Percentiles rank a stretch among this genome's conserved stretches.
Evolutionary conservation across 2,329 filamentous ascomycete species (phyloP).

Genomic region (Penicillium sp.): DNA sequence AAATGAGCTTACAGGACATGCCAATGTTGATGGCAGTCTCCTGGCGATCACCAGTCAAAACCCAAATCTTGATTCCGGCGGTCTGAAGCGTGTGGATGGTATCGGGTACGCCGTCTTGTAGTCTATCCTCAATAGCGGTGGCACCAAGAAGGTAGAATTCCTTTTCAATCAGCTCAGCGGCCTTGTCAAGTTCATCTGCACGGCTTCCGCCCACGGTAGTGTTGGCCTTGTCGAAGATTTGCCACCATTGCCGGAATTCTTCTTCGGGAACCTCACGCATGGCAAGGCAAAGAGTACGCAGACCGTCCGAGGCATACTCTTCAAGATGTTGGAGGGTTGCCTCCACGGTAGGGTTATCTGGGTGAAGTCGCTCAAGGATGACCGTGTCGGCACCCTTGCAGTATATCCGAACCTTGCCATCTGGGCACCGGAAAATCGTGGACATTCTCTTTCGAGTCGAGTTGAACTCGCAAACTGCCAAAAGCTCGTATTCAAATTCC

Average conservation of each 20-base stretch:
- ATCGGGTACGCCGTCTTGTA: constrained; percentile 96
- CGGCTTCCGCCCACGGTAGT: constrained; percentile 91
- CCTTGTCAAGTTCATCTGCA: constrained; percentile 94
- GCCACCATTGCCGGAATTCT: constrained; percentile 84
- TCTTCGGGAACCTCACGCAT: constrained; percentile 90
- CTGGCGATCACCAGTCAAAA: constrained; percentile 93
- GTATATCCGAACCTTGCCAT: constrained; percentile 91
- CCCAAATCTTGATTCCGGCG: constrained; percentile 98
- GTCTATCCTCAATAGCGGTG: constrained; percentile 93
- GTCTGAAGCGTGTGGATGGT: constrained; percentile 97
- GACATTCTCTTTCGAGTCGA: constrained; percentile 98
- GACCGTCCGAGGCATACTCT: constrained; percentile 94
- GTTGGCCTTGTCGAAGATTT: constrained; percentile 80
- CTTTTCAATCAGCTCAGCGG: constrained; percentile 90
- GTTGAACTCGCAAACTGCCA: constrained; percentile 99
- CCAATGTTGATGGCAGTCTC: constrained; percentile 99
- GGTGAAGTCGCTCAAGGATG: constrained; percentile 83
- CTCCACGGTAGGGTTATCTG: constrained; percentile 83
- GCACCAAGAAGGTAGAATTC: constrained; percentile 89
- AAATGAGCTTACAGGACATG: constrained; percentile 98
- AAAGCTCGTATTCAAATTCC: constrained; percentile 78
- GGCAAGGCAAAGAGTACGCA: constrained; percentile 90
- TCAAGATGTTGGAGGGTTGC: constrained; percentile 92
- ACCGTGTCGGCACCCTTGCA: constrained; percentile 98
- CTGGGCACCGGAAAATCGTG: constrained; percentile 91